Conservation (phyloP, 495 filamentous ascomycete genomes). For the Aspergillus funiculosus region DNA sequence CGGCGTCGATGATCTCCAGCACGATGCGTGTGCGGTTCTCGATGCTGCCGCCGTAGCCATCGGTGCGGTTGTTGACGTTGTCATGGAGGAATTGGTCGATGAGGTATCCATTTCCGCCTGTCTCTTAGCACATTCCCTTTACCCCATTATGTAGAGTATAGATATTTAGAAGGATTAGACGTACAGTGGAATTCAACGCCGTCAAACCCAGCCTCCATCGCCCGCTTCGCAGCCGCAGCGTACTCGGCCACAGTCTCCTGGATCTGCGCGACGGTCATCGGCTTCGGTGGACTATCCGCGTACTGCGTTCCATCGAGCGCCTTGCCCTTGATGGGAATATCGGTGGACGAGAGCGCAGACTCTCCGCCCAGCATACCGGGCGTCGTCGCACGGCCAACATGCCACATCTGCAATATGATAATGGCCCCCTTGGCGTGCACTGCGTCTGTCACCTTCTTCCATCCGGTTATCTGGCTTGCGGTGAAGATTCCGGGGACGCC, state of each 20-base stretch:
- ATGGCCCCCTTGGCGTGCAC: conserved; percentile 47
- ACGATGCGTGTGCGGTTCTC: conserved; percentile 46
- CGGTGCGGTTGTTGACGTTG: conserved; percentile 46
- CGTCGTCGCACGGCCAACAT: conserved; percentile 43
- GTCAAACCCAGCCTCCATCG: conserved; percentile 58
- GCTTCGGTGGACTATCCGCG: conserved; percentile 31
- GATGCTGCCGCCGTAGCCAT: conserved; percentile 46
- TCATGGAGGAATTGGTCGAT: conserved; percentile 50
- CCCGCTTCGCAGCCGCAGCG: conserved; percentile 52
- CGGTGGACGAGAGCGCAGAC: conserved; percentile 17
- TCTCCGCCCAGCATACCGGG: conserved; percentile 28
- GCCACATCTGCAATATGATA: conserved; percentile 51
- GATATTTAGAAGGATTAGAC: not conserved
- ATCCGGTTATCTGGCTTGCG: conserved; percentile 39
- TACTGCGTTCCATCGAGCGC: conserved; percentile 27
- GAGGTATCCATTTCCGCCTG: conserved; percentile 49
- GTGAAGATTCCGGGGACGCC: conserved; percentile 46
- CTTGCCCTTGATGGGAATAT: conserved; percentile 24
- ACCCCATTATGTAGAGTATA: too few species aligned
- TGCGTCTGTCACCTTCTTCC: conserved; percentile 46
- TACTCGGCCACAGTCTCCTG: conserved; percentile 41
- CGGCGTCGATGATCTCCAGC: conserved; percentile 38
- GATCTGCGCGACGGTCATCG: conserved; percentile 42
- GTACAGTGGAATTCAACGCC: conserved; percentile 50
- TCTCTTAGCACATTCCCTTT: not conserved